Conservation (phyloP, 257 asterid species). For the Solanum sejunctum region DNA sequence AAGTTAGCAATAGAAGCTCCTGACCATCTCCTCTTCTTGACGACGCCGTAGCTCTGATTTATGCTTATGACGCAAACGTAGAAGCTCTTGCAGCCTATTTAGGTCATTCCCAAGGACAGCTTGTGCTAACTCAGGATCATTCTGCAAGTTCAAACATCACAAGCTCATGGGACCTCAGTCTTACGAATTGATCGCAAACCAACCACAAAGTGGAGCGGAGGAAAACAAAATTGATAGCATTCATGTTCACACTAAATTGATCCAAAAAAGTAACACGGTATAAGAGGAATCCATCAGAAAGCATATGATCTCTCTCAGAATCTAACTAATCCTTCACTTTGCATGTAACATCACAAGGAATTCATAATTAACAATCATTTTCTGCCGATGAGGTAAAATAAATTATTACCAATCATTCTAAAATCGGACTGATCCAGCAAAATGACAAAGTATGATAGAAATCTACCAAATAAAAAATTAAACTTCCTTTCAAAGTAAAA, state of each 20-base stretch:
- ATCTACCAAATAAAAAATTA: background rate
- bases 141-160: slow-evolving; percentile 39
- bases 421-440: background rate
- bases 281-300: background rate
- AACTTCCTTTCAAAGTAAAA: background rate
- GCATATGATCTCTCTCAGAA: background rate
- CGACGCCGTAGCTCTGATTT: slow-evolving; percentile 58
- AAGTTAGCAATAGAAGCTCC: slow-evolving; percentile 6
- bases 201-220: background rate
- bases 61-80: slow-evolving; percentile 66
- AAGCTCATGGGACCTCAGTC: background rate
- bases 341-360: background rate
- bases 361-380: background rate
- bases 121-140: slow-evolving; percentile 96
- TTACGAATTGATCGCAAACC: background rate
- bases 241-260: background rate
- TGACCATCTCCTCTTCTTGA: slow-evolving; percentile 90
- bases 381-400: background rate
- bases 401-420: background rate
- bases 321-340: background rate
- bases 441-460: background rate
- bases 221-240: background rate
- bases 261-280: background rate
- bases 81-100: slow-evolving; percentile 68
- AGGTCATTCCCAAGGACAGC: slow-evolving; percentile 84